A percentile compares a stretch with the other conserved stretches of the same genome.
Conservation (phyloP, 2,329 filamentous ascomycete genomes). For the Hymenoscyphus infarciens region DNA sequence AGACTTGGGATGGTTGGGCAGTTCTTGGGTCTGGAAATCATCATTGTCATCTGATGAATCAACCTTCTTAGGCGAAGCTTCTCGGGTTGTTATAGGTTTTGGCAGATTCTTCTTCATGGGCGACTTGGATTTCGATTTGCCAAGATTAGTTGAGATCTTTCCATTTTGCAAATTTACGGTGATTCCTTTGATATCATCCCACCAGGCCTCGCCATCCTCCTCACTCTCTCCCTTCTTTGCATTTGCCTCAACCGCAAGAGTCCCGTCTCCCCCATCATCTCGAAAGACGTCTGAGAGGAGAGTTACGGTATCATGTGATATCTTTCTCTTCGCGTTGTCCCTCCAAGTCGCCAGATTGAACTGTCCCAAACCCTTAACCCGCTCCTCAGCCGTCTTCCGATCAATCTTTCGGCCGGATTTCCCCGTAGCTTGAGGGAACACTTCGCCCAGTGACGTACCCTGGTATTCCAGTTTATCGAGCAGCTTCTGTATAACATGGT, state of each 20-base stretch:
- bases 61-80: background rate
- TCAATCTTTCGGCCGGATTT: conserved; percentile 40
- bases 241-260: background rate
- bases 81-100: background rate
- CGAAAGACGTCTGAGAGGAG: conserved; percentile 28
- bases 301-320: conserved; percentile 14
- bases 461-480: conserved; percentile 51
- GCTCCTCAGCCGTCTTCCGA: conserved; percentile 35
- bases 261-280: background rate
- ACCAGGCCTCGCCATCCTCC: conserved; percentile 26
- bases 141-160: conserved; percentile 21
- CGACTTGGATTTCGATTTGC: conserved; percentile 6
- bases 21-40: conserved; percentile 34
- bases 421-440: conserved; percentile 44
- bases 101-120: background rate
- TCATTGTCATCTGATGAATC: conserved; percentile 22
- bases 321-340: conserved; percentile 10
- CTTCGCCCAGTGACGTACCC: conserved; percentile 46
- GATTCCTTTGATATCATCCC: conserved; percentile 29
- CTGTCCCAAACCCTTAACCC: conserved; percentile 44
- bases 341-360: conserved; percentile 40
- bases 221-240: background rate
- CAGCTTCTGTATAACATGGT: conserved; percentile 51
- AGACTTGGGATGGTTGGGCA: conserved; percentile 22
- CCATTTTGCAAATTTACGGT: conserved; percentile 23